Evolutionary conservation across 768 basidiomycete species (phyloP), one percentile per base, ranked within the genome.

Genomic region (Rubroboletus satanas): DNA sequence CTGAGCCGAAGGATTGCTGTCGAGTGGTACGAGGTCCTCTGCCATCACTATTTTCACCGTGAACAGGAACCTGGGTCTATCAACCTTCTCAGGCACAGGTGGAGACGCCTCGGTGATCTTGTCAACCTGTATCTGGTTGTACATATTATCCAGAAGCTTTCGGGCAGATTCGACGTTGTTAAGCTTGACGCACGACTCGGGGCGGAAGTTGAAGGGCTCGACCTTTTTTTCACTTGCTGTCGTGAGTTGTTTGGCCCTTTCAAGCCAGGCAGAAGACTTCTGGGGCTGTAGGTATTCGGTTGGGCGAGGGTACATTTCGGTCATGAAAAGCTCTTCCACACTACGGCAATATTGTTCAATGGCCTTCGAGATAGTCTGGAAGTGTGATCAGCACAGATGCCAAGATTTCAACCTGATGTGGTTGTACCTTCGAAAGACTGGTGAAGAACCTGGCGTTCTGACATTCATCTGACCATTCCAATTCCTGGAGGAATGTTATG

Each of bases 111-210:
- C 84, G 3, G 87, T 81, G 54, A 94, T 81, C 65, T 85, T 85
- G 74, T 99, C 97, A 0, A 87, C 93, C 54, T 94, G 81, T 78
- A 97, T 85, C 64, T 93, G 88, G 48, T 81, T 85, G 70, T 98
- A 98, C 82, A 98, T 89, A 57, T 89, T 91, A 70, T 99, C 97
- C 57, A 99, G 79, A 45, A 97, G 79, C 56, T 84, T 84, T 31
- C 94, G 84, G 1, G 95, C 93, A 11, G 92, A 88, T 62, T 95
- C 94, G 59, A 98, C 85, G 70, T 98, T 98, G 77, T 99, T 99
- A 48, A 98, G 80, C 76, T 98, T 98, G 68, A 99, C 91, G 65
- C 95, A 98, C 0, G 93, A 93, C 74, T 96, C 84, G 0, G 94
- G 82, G 47, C 82, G 85, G 76, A 99, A 98, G 64, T 94, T 92